Evolutionary conservation across 164 flowering plant genomes (phyloP).

Genomic region (Saururus chinensis): DNA sequence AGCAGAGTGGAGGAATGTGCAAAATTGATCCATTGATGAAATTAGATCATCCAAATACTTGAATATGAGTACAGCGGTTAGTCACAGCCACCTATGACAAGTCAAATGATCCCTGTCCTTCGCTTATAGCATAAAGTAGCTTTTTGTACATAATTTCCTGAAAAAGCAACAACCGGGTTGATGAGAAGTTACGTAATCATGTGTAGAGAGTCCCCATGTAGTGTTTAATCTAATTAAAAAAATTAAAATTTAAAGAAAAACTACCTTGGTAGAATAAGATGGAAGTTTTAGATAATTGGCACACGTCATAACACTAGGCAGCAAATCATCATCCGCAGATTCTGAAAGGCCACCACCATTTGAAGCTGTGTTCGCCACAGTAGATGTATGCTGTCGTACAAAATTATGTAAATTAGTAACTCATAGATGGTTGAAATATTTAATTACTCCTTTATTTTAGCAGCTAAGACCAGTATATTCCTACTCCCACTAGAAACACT

Average conservation of each 20-base stretch:
- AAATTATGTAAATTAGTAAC: neutral
- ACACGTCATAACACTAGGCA: conserved; percentile 99
- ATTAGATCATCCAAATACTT: too few species aligned
- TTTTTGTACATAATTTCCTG: conserved; percentile 98
- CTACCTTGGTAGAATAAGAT: conserved; percentile 94
- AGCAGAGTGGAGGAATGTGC: too few species aligned
- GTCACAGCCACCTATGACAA: conserved; percentile 41
- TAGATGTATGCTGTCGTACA: conserved; percentile 67
- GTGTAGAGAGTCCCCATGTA: neutral
- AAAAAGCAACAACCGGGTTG: neutral
- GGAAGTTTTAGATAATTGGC: conserved; percentile 99
- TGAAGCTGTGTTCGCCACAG: conserved; percentile 31
- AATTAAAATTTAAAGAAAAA: neutral
- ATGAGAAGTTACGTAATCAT: too few species aligned
- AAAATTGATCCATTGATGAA: too few species aligned
- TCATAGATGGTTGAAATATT: too few species aligned
- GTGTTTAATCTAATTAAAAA: neutral
- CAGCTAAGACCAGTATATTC: neutral
- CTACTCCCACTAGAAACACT: neutral
- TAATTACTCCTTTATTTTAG: neutral
- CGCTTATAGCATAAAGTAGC: conserved; percentile 81
- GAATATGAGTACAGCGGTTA: too few species aligned
- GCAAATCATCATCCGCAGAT: conserved; percentile 88
- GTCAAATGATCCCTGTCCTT: conserved; percentile 99
- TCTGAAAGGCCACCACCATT: conserved; percentile 67